Conservation (phyloP, 2,329 filamentous ascomycete species). For the Botrytis squamosa region DNA sequence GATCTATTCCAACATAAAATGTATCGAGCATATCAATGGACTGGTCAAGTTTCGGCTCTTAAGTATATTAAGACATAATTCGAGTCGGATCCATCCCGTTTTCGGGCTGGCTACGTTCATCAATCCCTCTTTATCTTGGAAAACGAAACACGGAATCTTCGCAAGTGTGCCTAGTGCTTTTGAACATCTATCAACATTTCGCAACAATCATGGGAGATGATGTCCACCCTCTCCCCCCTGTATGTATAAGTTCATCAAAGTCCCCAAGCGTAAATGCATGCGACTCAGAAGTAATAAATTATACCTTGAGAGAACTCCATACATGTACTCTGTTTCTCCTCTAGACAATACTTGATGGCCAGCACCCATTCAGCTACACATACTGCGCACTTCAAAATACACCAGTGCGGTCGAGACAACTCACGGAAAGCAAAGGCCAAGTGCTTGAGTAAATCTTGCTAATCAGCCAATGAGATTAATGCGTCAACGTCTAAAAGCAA, state of each 20-base stretch:
- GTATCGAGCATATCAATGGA: neutral
- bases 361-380: constrained; percentile 16
- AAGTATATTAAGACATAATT: constrained; percentile 18
- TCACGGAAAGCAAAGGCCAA: constrained; percentile 35
- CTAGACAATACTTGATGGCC: constrained; percentile 7
- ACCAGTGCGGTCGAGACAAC: constrained; percentile 34
- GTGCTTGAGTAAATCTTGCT: constrained; percentile 33
- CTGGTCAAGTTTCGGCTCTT: constrained; percentile 19
- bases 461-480: constrained; percentile 35
- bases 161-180: neutral
- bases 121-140: constrained; percentile 11
- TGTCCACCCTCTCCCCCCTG: neutral
- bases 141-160: constrained; percentile 4
- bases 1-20: constrained; percentile 10
- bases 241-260: constrained; percentile 25
- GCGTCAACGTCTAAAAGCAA: constrained; percentile 33
- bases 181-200: neutral
- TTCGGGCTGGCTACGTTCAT: neutral
- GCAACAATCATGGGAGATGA: constrained; percentile 9
- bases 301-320: constrained; percentile 2
- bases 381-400: neutral
- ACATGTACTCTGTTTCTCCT: neutral
- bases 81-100: constrained; percentile 19
- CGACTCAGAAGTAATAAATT: constrained; percentile 23
- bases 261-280: constrained; percentile 31